Evolutionary conservation across 2,329 filamentous ascomycete species (phyloP), one percentile per base, ranked within the genome.

Genomic region (Stagonosporopsis vannaccii): DNA sequence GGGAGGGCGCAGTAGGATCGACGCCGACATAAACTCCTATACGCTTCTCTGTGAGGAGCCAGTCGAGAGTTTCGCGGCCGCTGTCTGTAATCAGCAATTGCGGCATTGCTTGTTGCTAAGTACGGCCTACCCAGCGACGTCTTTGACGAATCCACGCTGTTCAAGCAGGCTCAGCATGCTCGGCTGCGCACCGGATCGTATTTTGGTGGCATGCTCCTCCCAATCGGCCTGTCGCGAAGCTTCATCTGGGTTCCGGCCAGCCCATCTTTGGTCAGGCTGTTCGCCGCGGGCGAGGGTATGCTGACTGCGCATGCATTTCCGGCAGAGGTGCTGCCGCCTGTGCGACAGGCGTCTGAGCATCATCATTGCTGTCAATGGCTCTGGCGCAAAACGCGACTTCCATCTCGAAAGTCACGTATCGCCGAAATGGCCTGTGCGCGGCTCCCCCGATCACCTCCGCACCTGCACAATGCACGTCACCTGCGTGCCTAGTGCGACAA

Each of bases 21-120:
- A 95, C 85, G 64, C 91, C 91, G 49, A 91, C 89, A 69, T 96
- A 96, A 56, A 85, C 87, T 59, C 88, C 89, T 64, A 92, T 85
- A 59, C 88, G 82, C 70, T 87, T 88, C 23, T 79, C 74, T 5
- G 82, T 84, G 78, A 95, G 84, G 20, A 90, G 79, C 61, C 84
- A 81, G 48, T 87, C 83, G 67, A 94, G 82, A 40, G 80, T 79
- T 37, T 83, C 75, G 53, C 82, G 78, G 43, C 78, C 77, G 39
- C 75, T 77, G 52, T 20, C 13, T 11, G 32, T 19, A 35, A 56
- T 72, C 23, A 71, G 63, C 42, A 44, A 19, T 19, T 6, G 25
- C 15, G 62, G 41, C 32, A 30, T 20, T 20, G n/a, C 37, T 15
- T 25, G 2, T 25, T 7, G 20, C 6, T 8, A 20, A 9, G 30